Evolutionary conservation across 257 asterid species (phyloP).

Genomic region (Cordia subcordata): DNA sequence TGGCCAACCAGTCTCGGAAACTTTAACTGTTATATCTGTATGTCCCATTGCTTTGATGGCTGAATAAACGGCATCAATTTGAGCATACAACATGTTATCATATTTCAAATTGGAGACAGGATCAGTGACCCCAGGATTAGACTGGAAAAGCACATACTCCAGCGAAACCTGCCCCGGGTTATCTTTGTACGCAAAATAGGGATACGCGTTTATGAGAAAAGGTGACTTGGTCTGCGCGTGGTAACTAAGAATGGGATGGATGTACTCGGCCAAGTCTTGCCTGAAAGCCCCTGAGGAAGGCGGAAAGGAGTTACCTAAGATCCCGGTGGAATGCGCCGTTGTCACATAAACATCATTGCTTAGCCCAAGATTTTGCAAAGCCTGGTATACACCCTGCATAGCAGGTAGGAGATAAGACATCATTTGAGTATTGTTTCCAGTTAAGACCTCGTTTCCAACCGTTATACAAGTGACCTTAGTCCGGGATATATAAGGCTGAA

Average conservation of each 20-base stretch:
- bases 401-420: slow-evolving; percentile 64
- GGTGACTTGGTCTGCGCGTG: slow-evolving; percentile 59
- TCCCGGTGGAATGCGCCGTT: slow-evolving; percentile 60
- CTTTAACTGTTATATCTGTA: slow-evolving; percentile 42
- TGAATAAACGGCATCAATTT: slow-evolving; percentile 70
- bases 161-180: slow-evolving; percentile 43
- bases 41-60: slow-evolving; percentile 65
- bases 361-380: slow-evolving; percentile 51
- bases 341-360: slow-evolving; percentile 45
- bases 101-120: slow-evolving; percentile 57
- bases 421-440: slow-evolving; percentile 42
- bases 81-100: slow-evolving; percentile 91
- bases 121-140: slow-evolving; percentile 57
- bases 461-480: slow-evolving; percentile 68
- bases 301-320: slow-evolving; percentile 58
- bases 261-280: slow-evolving; percentile 37
- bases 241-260: slow-evolving; percentile 48
- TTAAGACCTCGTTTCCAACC: slow-evolving; percentile 77
- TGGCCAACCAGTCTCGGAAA: slow-evolving; percentile 98
- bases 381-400: slow-evolving; percentile 47
- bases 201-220: slow-evolving; percentile 75
- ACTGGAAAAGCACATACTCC: slow-evolving; percentile 69
- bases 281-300: slow-evolving; percentile 70
- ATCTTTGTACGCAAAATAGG: slow-evolving; percentile 88
- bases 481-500: slow-evolving; percentile 57